Percentiles rank a stretch among this genome's conserved stretches.
Evolutionary conservation across 192 early-diverging fungal species (phyloP).

Genomic region (Chytriomyces hyalinus): DNA sequence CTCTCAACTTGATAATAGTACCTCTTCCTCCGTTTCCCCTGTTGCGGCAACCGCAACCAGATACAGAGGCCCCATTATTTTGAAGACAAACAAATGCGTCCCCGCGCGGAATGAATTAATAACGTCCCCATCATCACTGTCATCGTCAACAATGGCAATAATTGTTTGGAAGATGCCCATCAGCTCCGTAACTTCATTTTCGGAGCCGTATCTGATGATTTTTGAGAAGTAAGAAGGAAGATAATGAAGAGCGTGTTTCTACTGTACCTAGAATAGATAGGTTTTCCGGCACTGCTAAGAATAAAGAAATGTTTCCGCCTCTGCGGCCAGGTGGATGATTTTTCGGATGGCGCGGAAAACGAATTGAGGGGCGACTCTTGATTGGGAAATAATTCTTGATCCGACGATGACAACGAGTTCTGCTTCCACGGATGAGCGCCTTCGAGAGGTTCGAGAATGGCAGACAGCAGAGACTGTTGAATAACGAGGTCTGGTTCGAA

Average conservation of each 20-base stretch:
- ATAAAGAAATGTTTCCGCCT: constrained; percentile 90
- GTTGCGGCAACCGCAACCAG: constrained; percentile 81
- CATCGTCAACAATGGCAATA: constrained; percentile 80
- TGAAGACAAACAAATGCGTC: constrained; percentile 80
- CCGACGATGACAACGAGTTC: neutral
- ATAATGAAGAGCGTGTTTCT: neutral
- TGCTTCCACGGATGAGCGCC: neutral
- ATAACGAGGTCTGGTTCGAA: no score
- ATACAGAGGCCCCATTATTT: constrained; percentile 80
- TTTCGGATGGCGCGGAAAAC: neutral
- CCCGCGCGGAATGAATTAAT: constrained; percentile 74
- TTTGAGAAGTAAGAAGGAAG: neutral
- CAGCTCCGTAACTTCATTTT: constrained; percentile 76
- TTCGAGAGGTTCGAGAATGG: constrained; percentile 1
- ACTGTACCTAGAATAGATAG: constrained; percentile 81
- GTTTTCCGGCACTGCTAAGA: constrained; percentile 91
- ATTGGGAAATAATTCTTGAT: neutral
- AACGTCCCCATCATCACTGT: constrained; percentile 66
- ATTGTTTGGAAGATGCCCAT: constrained; percentile 93
- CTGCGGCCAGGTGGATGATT: constrained; percentile 48
- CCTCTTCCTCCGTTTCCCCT: constrained; percentile 75
- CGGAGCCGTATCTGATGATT: constrained; percentile 77
- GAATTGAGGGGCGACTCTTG: neutral
- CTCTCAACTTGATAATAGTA: constrained; percentile 19
- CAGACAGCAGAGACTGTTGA: neutral